Evolutionary conservation across 495 filamentous ascomycete genomes (phyloP), one percentile per base, ranked within the genome.

Genomic region (Aspergillus funiculosus): DNA sequence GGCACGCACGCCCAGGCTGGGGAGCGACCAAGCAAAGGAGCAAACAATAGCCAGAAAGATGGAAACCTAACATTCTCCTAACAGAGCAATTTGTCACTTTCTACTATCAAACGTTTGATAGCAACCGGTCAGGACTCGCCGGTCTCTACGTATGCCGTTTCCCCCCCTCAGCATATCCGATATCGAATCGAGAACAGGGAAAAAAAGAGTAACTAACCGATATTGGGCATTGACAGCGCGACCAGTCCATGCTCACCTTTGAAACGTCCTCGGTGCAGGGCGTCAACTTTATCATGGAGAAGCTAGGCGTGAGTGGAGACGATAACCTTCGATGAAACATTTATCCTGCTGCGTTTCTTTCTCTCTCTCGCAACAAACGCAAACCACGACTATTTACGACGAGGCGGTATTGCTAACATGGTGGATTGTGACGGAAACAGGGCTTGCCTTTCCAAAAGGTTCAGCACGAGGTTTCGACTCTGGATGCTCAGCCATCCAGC

Each of bases 231-330:
- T 13, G 45, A 61, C 41, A 97, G 91, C 81, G 88, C 47, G 77
- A 83, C 1, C 61, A 82, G 31, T 97, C 92, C 30, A 94, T 94
- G 85, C 74, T 97, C 73, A 97, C 91, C 19, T 97, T 95, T 61
- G 86, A 98, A 77, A 77, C 68, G 25, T 39, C 54, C 21, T 72
- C 80, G 10, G 47, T 76, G 24, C 69, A 74, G 50, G 90, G 90
- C 48, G 61, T 68, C 3, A 47, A 17, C 1, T 52, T 43, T 1
- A 96, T 98, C 58, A 61, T 81, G 27, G 77, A 86, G 59, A 95
- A 96, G 75, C 73, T 95, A 43, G 55, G 53, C 30, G 91, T 96
- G 68, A 50, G 78, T 64, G 10, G 3, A 19, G 2, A 8, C 13
- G 14, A 39, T 5, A 28, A 6, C 2, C 11, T 18, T 13, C 8